phyloP scores from a whole-genome alignment of 805 yeast genomes.

The Brettanomyces bruxellensis region DNA sequence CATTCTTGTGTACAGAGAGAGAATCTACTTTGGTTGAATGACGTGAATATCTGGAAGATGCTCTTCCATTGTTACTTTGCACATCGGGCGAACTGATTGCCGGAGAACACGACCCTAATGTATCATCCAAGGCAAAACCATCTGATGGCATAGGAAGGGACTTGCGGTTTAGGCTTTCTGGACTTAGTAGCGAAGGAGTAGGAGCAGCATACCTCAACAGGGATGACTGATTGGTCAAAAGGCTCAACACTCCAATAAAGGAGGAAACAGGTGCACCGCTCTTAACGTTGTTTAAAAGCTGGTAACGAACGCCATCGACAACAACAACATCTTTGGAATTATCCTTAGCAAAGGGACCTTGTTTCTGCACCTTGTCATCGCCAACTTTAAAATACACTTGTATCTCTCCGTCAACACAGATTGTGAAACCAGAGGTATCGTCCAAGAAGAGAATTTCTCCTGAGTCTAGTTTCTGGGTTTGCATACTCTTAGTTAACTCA shows the following conservation, averaged over 20 bases:
- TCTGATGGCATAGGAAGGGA: neutral
- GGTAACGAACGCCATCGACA: constrained; percentile 56
- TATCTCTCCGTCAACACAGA: constrained; percentile 86
- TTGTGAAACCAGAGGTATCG: constrained; percentile 66
- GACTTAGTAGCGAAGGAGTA: neutral
- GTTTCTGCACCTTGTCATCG: constrained; percentile 12
- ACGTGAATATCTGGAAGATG: neutral
- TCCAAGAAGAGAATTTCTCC: constrained; percentile 72
- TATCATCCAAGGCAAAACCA: neutral
- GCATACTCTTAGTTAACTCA: constrained; percentile 85
- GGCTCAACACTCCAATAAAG: constrained; percentile 64
- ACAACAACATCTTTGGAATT: constrained; percentile 31
- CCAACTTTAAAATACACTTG: constrained; percentile 62
- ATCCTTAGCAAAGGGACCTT: constrained; percentile 20
- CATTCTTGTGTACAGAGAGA: no score
- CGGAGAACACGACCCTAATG: neutral
- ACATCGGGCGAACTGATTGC: neutral
- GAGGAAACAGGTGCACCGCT: constrained; percentile 84
- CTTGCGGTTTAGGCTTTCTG: neutral
- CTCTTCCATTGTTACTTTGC: neutral
- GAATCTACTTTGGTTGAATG: neutral
- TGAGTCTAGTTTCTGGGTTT: constrained; percentile 69
- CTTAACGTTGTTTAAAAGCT: constrained; percentile 68
- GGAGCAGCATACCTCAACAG: neutral
- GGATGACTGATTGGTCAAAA: constrained; percentile 33